phyloP scores from a whole-genome alignment of 805 yeast genomes.

The Wickerhamiella kurtzmanii region DNA sequence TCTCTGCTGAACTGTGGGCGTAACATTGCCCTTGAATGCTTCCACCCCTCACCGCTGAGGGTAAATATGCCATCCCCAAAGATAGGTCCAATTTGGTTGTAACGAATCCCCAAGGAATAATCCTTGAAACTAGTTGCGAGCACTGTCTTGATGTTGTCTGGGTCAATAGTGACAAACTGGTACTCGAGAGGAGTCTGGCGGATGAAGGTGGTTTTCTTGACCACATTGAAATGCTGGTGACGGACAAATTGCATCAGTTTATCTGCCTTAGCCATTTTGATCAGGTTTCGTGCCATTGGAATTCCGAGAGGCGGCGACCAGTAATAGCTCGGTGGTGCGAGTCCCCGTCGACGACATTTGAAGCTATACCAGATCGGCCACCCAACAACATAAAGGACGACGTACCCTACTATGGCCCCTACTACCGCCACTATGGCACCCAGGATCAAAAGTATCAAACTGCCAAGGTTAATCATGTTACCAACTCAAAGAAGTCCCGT shows the following conservation, averaged over 20 bases:
- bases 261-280: neutral
- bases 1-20: slow-evolving; percentile 27
- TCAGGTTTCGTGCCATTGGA: neutral
- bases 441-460: no score
- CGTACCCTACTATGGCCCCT: neutral
- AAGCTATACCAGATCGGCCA: neutral
- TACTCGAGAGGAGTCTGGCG: slow-evolving; percentile 6
- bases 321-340: neutral
- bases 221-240: neutral
- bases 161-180: slow-evolving; percentile 16
- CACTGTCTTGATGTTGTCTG: slow-evolving; percentile 22
- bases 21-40: slow-evolving; percentile 26
- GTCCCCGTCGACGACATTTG: neutral
- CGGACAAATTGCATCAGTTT: neutral
- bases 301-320: slow-evolving; percentile 4
- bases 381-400: neutral
- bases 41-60: slow-evolving; percentile 26
- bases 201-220: neutral
- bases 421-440: neutral
- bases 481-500: no score
- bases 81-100: slow-evolving; percentile 20
- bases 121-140: slow-evolving; percentile 24
- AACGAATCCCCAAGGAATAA: slow-evolving; percentile 22
- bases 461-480: no score
- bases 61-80: slow-evolving; percentile 29